These are phyloP conservation scores for Sporisorium graminicola DNA, from an alignment of 1,284 basidiomycete species.

Conservation along the genomic window DNA sequence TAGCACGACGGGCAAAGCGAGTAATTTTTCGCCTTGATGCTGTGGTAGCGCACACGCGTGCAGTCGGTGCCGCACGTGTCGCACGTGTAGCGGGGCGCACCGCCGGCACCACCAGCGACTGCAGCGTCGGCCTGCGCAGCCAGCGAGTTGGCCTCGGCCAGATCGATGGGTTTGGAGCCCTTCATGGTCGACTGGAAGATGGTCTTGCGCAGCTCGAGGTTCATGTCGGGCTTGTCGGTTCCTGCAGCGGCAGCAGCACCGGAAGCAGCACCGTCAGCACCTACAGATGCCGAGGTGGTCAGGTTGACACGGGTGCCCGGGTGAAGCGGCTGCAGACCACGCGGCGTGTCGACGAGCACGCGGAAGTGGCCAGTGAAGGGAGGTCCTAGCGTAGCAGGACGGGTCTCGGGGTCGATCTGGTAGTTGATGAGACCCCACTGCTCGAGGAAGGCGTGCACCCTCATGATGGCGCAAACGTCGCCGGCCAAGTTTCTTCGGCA, in stretches of 20 bases:
- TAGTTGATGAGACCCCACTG: constrained; percentile 99
- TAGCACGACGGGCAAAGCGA: constrained; percentile 79
- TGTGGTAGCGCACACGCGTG: constrained; percentile 88
- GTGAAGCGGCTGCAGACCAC: constrained; percentile 93
- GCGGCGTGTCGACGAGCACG: constrained; percentile 94
- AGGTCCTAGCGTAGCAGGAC: constrained; percentile 91
- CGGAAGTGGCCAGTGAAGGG: constrained; percentile 99
- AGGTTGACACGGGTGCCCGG: constrained; percentile 73
- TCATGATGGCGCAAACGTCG: constrained; percentile 98
- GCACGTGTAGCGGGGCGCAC: constrained; percentile 78
- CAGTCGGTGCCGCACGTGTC: constrained; percentile 96
- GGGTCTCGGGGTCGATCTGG: constrained; percentile 97
- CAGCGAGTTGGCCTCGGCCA: constrained; percentile 61
- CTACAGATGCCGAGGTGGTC: constrained; percentile 25
- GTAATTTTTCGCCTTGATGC: constrained; percentile 87
- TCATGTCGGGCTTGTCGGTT: constrained; percentile 65
- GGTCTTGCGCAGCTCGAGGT: constrained; percentile 70
- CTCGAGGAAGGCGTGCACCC: constrained; percentile 97
- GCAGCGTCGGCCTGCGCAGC: constrained; percentile 72
- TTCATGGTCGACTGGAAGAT: constrained; percentile 68
- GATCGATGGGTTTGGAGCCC: constrained; percentile 60
- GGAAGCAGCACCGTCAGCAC: constrained; percentile 12
- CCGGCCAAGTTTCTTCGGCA: constrained; percentile 95
- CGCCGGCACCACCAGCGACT: constrained; percentile 72
- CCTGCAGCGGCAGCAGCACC: constrained; percentile 76